These are phyloP conservation scores for Amaranthus tricolor DNA, from an alignment of 179 eudicot species.

Conservation along the genomic window DNA sequence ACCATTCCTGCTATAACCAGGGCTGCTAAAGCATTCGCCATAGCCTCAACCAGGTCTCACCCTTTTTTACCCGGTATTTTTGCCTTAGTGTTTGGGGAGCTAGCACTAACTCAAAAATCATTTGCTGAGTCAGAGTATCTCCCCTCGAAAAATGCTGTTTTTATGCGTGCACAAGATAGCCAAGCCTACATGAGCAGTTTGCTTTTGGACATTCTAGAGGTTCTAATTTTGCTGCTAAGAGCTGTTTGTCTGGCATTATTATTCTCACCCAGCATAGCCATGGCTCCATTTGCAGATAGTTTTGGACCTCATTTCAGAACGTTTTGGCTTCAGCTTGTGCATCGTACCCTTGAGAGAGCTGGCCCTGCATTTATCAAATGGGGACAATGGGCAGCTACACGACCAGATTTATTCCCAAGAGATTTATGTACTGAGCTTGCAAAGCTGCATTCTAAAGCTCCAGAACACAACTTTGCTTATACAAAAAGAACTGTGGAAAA, in stretches of 20 bases:
- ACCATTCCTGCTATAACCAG: constrained; percentile 42
- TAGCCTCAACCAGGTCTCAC: constrained; percentile 70
- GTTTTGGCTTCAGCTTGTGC: constrained; percentile 73
- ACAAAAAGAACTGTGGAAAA: constrained; percentile 74
- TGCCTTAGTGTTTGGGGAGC: constrained; percentile 51
- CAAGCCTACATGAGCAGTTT: constrained; percentile 52
- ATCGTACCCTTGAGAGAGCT: constrained; percentile 71
- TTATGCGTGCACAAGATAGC: constrained; percentile 66
- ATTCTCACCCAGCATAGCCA: constrained; percentile 75
- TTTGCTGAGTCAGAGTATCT: constrained; percentile 48
- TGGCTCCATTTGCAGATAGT: constrained; percentile 81
- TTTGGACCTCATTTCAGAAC: constrained; percentile 63
- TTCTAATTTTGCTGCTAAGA: constrained; percentile 62
- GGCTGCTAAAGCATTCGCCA: constrained; percentile 70
- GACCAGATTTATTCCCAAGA: constrained; percentile 82
- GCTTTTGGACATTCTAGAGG: constrained; percentile 46
- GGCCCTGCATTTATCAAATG: constrained; percentile 97
- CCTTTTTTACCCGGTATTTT: constrained; percentile 63
- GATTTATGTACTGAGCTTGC: constrained; percentile 74
- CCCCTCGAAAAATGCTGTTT: constrained; percentile 47
- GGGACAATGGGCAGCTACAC: constrained; percentile 98
- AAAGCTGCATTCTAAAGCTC: constrained; percentile 84
- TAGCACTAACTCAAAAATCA: constrained; percentile 44
- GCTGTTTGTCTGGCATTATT: constrained; percentile 60
- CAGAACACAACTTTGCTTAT: constrained; percentile 78